Conservation (phyloP, 2,329 filamentous ascomycete species). For the Periconia sp. region DNA sequence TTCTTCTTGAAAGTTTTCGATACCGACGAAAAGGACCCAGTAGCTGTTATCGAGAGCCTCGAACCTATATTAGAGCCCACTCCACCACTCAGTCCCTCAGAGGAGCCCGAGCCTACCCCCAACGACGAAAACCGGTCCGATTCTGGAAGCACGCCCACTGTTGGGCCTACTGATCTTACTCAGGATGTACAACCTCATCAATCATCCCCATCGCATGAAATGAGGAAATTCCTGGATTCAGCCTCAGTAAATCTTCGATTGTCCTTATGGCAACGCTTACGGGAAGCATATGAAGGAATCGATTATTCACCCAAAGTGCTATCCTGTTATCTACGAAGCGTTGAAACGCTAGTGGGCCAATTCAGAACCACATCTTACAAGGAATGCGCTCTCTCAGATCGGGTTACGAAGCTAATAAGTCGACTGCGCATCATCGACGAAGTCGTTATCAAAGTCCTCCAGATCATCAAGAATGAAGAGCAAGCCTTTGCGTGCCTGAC, state of each 20-base stretch:
- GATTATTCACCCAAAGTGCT: conserved; percentile 85
- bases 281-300: conserved; percentile 84
- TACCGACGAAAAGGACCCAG: conserved; percentile 76
- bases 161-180: conserved; percentile 7
- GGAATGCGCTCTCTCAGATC: conserved; percentile 60
- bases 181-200: conserved; percentile 7
- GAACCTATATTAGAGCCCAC: conserved; percentile 84
- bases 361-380: conserved; percentile 62
- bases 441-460: conserved; percentile 70
- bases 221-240: conserved; percentile 80
- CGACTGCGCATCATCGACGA: conserved; percentile 80
- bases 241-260: conserved; percentile 82
- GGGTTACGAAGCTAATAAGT: conserved; percentile 71
- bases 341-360: conserved; percentile 78
- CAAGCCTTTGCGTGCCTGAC: conserved; percentile 82
- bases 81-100: conserved; percentile 2
- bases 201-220: conserved; percentile 61
- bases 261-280: conserved; percentile 88
- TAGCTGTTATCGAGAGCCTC: conserved; percentile 84
- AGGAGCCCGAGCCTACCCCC: conserved; percentile 7
- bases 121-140: conserved; percentile 10
- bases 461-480: conserved; percentile 64
- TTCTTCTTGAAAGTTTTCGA: conserved; percentile 92
- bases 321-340: conserved; percentile 81
- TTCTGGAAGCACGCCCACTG: conserved; percentile 14